Percentiles rank a stretch among this genome's conserved stretches.
Conservation (phyloP, 2,329 filamentous ascomycete species). For the Cadophora malorum region DNA sequence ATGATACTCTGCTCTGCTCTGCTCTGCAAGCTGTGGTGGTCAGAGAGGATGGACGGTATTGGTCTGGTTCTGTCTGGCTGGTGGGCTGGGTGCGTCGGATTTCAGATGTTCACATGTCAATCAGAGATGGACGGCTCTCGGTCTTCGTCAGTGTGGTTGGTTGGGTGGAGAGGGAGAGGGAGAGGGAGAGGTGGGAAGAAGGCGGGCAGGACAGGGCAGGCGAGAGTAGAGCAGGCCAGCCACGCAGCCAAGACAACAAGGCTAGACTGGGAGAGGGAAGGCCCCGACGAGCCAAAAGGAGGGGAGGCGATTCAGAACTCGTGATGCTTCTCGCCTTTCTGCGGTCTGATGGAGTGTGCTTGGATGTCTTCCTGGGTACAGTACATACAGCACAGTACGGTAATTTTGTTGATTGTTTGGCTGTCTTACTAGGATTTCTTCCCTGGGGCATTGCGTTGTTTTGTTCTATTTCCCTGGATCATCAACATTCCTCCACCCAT, state of each 20-base stretch:
- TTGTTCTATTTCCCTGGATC: not conserved
- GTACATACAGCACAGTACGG: too few species aligned
- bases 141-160: not conserved
- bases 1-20: constrained; percentile 10
- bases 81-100: not conserved
- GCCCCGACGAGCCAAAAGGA: constrained; percentile 5
- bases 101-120: constrained; percentile 31
- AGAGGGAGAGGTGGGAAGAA: too few species aligned
- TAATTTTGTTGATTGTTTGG: not conserved
- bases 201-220: not conserved
- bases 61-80: constrained; percentile 7
- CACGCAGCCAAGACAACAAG: constrained; percentile 3
- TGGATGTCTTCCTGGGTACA: too few species aligned
- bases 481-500: not conserved
- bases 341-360: not conserved
- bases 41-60: not conserved
- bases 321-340: constrained; percentile 3
- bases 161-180: not conserved
- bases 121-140: constrained; percentile 10
- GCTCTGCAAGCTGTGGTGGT: not conserved
- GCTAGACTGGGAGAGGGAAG: not conserved
- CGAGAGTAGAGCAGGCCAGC: not conserved
- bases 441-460: not conserved
- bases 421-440: not conserved
- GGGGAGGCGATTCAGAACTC: not conserved